Evolutionary conservation across 2,329 filamentous ascomycete species (phyloP), one percentile per base, ranked within the genome.

Genomic region (Stemphylium beticola): DNA sequence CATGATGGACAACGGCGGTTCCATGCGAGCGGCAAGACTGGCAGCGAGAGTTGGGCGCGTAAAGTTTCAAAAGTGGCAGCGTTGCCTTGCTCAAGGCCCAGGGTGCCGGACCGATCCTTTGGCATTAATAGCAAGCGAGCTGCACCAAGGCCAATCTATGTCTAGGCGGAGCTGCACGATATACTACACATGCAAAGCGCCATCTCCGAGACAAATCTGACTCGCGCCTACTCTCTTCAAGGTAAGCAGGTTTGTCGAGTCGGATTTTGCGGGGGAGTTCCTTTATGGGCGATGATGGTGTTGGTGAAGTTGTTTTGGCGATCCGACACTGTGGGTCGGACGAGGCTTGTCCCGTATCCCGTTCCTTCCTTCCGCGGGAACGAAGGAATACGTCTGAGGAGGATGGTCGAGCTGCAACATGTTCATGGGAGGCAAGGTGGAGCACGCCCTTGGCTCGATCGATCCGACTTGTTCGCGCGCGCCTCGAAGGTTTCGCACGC

Each of bases 261-360:
- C 34, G 38, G 14, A 18, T n/a, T 26, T 34, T 45, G 46, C 5
- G 18, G 38, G 37, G 22, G 41, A 18, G 29, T 40, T 17, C 31
- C 4, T 14, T 34, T 17, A 22, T 32, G n/a, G 18, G 20, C 36
- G 38, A 38, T 20, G 34, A n/a, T 18, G 34, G 51, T 22, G 15
- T 37, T 29, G 18, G 17, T 53, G 32, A 24, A 34, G n/a, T 54
- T 22, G 39, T 38, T 20, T 32, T 39, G 44, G 44, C 22, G 53
- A 46, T 48, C 55, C 55, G 55, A 36, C n/a, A 29, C 45, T 24
- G 40, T 57, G 55, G 55, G 55, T 33, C 55, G 50, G 54, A 42
- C 55, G 46, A 57, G 55, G 50, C 40, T 55, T 57, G 41, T 57
- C 55, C 55, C 55, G 55, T 57, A 49, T 40, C 45, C 49, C 33